Evolutionary conservation across 1,139 yeast species (phyloP), one percentile per base, ranked within the genome.

Genomic region (Meyerozyma guilliermondii): DNA sequence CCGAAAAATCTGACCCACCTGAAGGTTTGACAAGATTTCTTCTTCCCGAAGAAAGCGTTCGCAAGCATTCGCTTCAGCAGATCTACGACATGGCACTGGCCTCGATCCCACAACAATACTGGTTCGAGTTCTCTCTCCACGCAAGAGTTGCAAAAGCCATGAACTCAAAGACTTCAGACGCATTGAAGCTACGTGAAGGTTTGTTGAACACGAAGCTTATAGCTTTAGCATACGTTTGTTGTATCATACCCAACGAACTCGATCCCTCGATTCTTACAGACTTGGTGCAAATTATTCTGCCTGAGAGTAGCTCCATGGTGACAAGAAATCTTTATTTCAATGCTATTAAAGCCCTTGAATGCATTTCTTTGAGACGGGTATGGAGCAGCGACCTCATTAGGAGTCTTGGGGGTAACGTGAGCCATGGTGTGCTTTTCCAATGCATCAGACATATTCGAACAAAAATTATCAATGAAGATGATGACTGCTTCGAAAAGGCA

Each of bases 321-420:
- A 74, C 87, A 5, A 57, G 55, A 14, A 76, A 71, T 1, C 71
- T 87, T 2, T 73, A 80, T 42, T 65, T 75, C 39, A 75, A 82
- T 41, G 87, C 92, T 0, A 62, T 83, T 41, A 79, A 80, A 50
- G 78, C 92, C 0, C 70, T 91, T 46, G 87, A 87, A 48, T 79
- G 83, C 47, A 79, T 88, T 13, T 78, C 95, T 2, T 68, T 77
- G 38, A 83, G 81, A 54, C 79, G 81, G 41, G 75, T 76, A 3
- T 84, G 91, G 78, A 83, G 92, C 18, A 74, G 83, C 39, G 97
- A 91, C 50, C 73, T 91, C 29, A 73, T 89, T 43, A 73, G 88
- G 46, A 81, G 88, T n/a, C 64, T 89, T 52, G 88, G 94, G n/a
- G 97, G 94, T 5, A 88, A 88, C 56, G 89, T 91, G 30, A 81